Evolutionary conservation across 805 yeast species (phyloP), one percentile per base, ranked within the genome.

Genomic region (Cyberlindnera americana): DNA sequence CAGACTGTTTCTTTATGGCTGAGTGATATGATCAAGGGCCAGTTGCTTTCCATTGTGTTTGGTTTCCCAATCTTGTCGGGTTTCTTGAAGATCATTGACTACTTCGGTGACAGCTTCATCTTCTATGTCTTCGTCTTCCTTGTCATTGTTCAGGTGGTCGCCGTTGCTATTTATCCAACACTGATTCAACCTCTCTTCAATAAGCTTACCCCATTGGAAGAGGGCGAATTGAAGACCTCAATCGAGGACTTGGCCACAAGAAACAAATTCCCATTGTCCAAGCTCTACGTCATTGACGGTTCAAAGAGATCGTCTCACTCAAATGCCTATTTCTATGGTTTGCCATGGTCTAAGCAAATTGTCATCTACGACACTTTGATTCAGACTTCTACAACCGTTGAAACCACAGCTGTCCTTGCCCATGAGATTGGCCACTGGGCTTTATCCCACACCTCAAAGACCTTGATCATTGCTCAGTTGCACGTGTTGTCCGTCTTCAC

Each of bases 351-450:
- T 42, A 93, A 93, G 66, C 91, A 90, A 64, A 93, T 93, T 66
- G 98, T 93, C 37, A 74, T 93, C 31, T 93, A 72, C 59, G 99
- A 93, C 55, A 93, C 97, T 9, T 75, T 93, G 66, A 82, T 93
- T 48, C 78, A 85, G 46, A 83, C 86, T 43, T 81, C 89, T 24
- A 66, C 89, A 22, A 74, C 77, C 21, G 75, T 73, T 30, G 95
- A 93, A 64, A 86, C 89, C 29, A 87, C 89, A 37, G 97, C 98
- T 37, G 96, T 93, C 1, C 72, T 91, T 49, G 98, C 95, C n/a
- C 99, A 93, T 59, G 99, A 93, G 68, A 83, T 93, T 52, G 99
- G 99, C 37, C 99, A 93, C 62, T 93, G 99, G 99, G 81, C 83
- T 54, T 73, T 84, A 60, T 80, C 83, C 43, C 99, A 93, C 62